Evolutionary conservation across 2,329 filamentous ascomycete species (phyloP).

Genomic region (Canariomyces notabilis): DNA sequence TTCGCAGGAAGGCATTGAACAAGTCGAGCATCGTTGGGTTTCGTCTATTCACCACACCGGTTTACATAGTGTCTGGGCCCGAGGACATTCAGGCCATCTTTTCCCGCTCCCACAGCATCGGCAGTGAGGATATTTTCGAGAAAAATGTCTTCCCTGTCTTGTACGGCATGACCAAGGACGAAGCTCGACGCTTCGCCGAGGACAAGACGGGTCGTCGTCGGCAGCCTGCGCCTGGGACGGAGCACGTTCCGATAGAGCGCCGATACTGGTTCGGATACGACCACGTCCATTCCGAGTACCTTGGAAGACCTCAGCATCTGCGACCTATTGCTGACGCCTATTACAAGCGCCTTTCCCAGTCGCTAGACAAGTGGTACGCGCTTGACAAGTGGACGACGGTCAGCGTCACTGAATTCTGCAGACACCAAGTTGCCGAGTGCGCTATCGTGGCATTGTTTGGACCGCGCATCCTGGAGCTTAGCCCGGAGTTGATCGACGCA

Average conservation of each 20-base stretch:
- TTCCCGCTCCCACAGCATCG: slow-evolving; percentile 13
- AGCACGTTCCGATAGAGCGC: slow-evolving; percentile 3
- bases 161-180: slow-evolving; percentile 11
- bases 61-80: slow-evolving; percentile 18
- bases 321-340: slow-evolving; percentile 7
- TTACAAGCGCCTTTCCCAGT: background rate
- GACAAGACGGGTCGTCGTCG: slow-evolving; percentile 30
- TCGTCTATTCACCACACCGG: slow-evolving; percentile 11
- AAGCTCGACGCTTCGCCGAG: slow-evolving; percentile 9
- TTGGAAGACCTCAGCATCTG: slow-evolving; percentile 12
- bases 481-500: slow-evolving; percentile 13
- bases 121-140: slow-evolving; percentile 12
- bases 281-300: slow-evolving; percentile 14
- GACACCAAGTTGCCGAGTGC: slow-evolving; percentile 14
- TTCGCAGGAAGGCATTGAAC: background rate
- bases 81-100: slow-evolving; percentile 19
- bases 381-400: slow-evolving; percentile 13
- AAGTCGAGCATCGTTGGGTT: slow-evolving; percentile 11
- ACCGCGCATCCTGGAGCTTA: slow-evolving; percentile 10
- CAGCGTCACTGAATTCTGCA: slow-evolving; percentile 12
- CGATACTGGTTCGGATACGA: slow-evolving; percentile 20
- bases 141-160: slow-evolving; percentile 18
- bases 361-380: slow-evolving; percentile 9
- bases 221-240: slow-evolving; percentile 10
- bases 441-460: slow-evolving; percentile 17